Evolutionary conservation across 2,329 filamentous ascomycete species (phyloP), one percentile per base, ranked within the genome.

Genomic region (Penicillium sp.): DNA sequence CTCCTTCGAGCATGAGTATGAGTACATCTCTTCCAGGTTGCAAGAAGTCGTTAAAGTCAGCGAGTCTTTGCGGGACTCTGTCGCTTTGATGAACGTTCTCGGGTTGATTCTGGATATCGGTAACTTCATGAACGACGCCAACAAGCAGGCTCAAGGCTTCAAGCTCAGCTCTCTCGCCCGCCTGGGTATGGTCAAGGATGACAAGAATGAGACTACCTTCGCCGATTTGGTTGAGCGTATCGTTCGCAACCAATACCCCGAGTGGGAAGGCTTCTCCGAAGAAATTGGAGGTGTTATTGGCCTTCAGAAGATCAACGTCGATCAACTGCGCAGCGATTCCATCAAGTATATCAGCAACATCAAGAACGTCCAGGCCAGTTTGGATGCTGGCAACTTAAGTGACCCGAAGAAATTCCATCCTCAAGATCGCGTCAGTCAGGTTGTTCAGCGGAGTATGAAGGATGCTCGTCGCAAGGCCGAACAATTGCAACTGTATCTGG

Each of bases 111-210:
- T 99, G 65, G 93, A 96, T 72, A 96, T 99, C 67, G 94, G 94
- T 73, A 99, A 99, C 74, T 99, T 96, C 81, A 99, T 99, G 94
- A 99, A 99, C 79, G 94, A 97, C 70, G 88, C 92, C 50, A 97
- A 96, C 76, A 99, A 99, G 77, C 94, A 97, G 75, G 94, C 94
- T 4, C 89, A 88, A 52, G 94, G 94, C 57, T 99, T 99, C 86
- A 99, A 99, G 78, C 84, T 99, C 13, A 94, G 91, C 68, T 96
- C 94, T 6, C 85, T 99, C 45, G 89, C 90, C 26, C 86, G 94
- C 50, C 79, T 99, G 50, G 92, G 88, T 56, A 97, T 99, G 92
- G 90, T 97, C 68, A 99, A 99, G 77, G 94, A 99, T 69, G 91
- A 96, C 78, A 96, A 96, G 81, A 99, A 99, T 73, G 89, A 97